Evolutionary conservation across 2,329 filamentous ascomycete species (phyloP).

Genomic region (Colletotrichum neosansevieriae): DNA sequence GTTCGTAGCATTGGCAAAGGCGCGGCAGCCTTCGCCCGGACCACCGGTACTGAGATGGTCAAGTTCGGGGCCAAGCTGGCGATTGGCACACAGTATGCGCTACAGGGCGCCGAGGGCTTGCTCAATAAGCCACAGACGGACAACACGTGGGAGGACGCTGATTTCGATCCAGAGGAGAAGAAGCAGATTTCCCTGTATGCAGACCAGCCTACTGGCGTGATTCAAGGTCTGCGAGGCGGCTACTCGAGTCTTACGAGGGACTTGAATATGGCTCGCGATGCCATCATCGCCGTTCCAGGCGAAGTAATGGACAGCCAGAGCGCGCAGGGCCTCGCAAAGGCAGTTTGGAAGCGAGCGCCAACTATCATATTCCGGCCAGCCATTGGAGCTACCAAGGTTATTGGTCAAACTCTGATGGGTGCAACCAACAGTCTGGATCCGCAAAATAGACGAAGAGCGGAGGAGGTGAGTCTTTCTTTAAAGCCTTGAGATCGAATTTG

Average conservation of each 20-base stretch:
- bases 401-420: constrained; percentile 90
- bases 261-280: constrained; percentile 86
- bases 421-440: constrained; percentile 93
- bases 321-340: constrained; percentile 83
- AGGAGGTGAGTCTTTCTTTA: constrained; percentile 85
- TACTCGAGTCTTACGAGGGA: constrained; percentile 87
- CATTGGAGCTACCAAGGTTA: constrained; percentile 88
- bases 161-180: constrained; percentile 74
- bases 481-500: neutral
- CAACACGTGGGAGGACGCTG: constrained; percentile 69
- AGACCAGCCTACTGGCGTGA: constrained; percentile 89
- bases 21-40: constrained; percentile 88
- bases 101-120: constrained; percentile 89
- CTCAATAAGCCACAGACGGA: constrained; percentile 61
- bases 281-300: constrained; percentile 92
- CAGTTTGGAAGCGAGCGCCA: constrained; percentile 85
- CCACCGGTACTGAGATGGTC: constrained; percentile 93
- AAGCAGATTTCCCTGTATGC: constrained; percentile 92
- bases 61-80: constrained; percentile 94
- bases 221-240: constrained; percentile 86
- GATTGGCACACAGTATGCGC: constrained; percentile 92
- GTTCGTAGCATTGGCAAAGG: constrained; percentile 94
- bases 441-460: constrained; percentile 81
- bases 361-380: constrained; percentile 92
- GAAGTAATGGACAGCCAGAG: constrained; percentile 90